Percentiles rank a stretch among this genome's conserved stretches.
These are phyloP conservation scores for Paracamarosporium sp. DNA, from an alignment of 2,329 filamentous ascomycete genomes.

Conservation along the genomic window DNA sequence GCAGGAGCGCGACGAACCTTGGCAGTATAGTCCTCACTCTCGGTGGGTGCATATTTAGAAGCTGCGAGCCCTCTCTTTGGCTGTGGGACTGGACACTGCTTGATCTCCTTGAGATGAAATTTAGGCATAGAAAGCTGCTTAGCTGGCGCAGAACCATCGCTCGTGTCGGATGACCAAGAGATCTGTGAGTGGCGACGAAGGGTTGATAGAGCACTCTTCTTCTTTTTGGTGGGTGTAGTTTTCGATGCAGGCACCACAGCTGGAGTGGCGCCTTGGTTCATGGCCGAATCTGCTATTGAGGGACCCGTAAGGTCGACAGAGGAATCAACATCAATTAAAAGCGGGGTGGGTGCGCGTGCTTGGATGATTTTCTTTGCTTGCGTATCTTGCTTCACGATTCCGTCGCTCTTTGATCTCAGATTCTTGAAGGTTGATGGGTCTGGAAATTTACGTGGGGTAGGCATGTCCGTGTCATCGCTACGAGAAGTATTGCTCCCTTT, in stretches of 20 bases:
- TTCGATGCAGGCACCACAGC: neutral
- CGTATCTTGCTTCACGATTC: neutral
- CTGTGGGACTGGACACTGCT: neutral
- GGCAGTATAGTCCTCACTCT: neutral
- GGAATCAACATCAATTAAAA: neutral
- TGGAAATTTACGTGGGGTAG: slow-evolving; percentile 9
- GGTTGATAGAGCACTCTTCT: neutral
- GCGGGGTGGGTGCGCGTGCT: neutral
- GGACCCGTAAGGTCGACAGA: neutral
- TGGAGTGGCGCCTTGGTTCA: neutral
- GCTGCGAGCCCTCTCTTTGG: slow-evolving; percentile 12
- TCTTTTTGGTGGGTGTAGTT: neutral
- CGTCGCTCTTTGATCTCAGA: neutral
- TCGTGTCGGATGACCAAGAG: slow-evolving; percentile 13
- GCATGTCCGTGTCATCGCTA: neutral
- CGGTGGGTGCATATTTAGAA: slow-evolving; percentile 10
- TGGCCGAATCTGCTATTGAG: neutral
- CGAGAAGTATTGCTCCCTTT: slow-evolving; percentile 10
- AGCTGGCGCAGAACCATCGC: neutral
- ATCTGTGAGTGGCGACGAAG: slow-evolving; percentile 16
- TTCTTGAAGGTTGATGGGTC: slow-evolving; percentile 10
- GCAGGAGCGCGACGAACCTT: neutral
- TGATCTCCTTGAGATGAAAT: neutral
- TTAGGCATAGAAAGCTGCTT: slow-evolving; percentile 1
- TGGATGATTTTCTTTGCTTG: neutral